Evolutionary conservation across 495 filamentous ascomycete genomes (phyloP).

Genomic region (Talaromyces proteolyticus): DNA sequence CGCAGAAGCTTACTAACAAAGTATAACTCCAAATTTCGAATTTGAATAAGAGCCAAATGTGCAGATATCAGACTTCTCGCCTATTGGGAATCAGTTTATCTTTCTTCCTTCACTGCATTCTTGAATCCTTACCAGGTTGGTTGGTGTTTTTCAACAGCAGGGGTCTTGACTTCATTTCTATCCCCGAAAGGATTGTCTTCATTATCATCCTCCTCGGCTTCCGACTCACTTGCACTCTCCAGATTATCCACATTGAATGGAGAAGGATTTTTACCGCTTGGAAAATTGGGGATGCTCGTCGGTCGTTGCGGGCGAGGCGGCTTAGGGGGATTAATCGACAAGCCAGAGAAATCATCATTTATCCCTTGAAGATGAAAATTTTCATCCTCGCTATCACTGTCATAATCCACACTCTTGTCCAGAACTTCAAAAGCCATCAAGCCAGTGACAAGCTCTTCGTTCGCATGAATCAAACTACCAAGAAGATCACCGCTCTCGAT

Average conservation of each 20-base stretch:
- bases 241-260: slow-evolving; percentile 18
- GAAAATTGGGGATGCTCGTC: slow-evolving; percentile 20
- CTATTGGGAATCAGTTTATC: not conserved
- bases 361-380: slow-evolving; percentile 19
- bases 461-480: slow-evolving; percentile 72
- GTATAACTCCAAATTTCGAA: no score
- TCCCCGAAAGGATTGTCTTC: slow-evolving; percentile 77
- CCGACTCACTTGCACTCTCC: slow-evolving; percentile 42
- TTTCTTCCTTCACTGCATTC: no score
- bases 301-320: slow-evolving; percentile 32
- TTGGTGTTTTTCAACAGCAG: slow-evolving; percentile 45
- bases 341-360: slow-evolving; percentile 31
- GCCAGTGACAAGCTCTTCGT: slow-evolving; percentile 82
- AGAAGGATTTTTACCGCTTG: slow-evolving; percentile 17
- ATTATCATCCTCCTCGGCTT: slow-evolving; percentile 54
- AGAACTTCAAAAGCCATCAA: slow-evolving; percentile 92
- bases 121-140: slow-evolving; percentile 44
- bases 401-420: slow-evolving; percentile 92
- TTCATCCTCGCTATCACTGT: slow-evolving; percentile 82
- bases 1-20: no score
- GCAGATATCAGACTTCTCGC: not conserved
- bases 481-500: slow-evolving; percentile 81
- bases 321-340: slow-evolving; percentile 35
- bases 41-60: no score
- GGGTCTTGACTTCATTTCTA: slow-evolving; percentile 62